Percentiles rank a stretch among this genome's conserved stretches.
Conservation (phyloP, 495 filamentous ascomycete genomes). For the Aspergillus wentii region DNA sequence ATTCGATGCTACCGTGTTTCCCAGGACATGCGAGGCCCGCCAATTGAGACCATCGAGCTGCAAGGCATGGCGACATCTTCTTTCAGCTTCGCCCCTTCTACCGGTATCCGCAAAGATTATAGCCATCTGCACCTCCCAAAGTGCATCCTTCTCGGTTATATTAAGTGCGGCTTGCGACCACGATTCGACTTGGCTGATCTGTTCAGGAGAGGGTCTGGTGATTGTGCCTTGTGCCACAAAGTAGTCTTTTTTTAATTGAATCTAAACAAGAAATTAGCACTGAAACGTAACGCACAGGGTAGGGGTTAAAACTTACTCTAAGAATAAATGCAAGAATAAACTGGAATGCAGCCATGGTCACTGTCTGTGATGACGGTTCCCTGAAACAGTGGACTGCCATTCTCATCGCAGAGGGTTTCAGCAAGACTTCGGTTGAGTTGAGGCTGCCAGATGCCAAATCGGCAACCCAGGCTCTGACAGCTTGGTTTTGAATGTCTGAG, state of each 20-base stretch:
- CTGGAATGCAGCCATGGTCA: too few species aligned
- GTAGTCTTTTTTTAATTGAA: too few species aligned
- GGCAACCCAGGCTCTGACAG: too few species aligned
- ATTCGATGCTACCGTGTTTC: constrained; percentile 1
- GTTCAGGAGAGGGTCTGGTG: too few species aligned
- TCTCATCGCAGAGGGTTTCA: neutral
- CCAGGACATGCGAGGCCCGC: constrained; percentile 1
- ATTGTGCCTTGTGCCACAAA: too few species aligned
- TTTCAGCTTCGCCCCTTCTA: neutral
- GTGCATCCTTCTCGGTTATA: neutral
- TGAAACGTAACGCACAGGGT: too few species aligned
- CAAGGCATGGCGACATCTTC: constrained; percentile 3
- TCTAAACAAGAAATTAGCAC: too few species aligned
- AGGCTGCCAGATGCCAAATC: too few species aligned
- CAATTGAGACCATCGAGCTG: neutral
- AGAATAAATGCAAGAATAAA: too few species aligned
- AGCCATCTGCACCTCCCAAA: constrained; percentile 8
- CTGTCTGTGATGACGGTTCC: neutral
- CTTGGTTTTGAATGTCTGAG: too few species aligned
- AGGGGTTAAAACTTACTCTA: too few species aligned
- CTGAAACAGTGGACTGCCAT: constrained; percentile 5
- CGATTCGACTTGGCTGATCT: neutral
- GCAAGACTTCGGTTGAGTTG: neutral
- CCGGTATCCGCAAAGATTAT: neutral
- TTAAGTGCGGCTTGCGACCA: neutral